Evolutionary conservation across 192 early-diverging fungal genomes (phyloP).

Genomic region (Coemansia pectinata): DNA sequence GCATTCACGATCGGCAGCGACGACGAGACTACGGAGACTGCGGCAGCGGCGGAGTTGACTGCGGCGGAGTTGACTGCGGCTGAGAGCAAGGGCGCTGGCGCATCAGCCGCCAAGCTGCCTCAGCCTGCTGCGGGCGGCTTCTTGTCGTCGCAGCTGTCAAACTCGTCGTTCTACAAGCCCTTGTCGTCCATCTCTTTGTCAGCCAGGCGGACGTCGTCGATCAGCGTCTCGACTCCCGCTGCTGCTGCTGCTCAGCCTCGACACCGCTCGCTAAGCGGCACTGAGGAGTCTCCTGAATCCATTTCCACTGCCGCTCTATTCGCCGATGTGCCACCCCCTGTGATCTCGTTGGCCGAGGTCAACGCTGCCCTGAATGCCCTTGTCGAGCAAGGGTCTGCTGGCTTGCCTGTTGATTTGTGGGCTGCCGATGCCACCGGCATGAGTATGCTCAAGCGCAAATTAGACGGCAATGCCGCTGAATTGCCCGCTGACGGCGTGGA

Average conservation of each 20-base stretch:
- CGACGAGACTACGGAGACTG: not conserved
- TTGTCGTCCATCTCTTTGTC: conserved; percentile 46
- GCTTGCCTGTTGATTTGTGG: not conserved
- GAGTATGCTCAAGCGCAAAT: conserved; percentile 20
- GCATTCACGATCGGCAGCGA: not conserved
- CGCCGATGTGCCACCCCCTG: not conserved
- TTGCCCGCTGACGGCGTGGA: not conserved
- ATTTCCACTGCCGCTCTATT: not conserved
- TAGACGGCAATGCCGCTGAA: not conserved
- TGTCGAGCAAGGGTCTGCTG: conserved; percentile 6
- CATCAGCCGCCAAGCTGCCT: not conserved
- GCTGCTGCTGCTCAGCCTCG: not conserved
- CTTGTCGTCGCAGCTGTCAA: conserved; percentile 47
- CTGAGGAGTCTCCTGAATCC: not conserved
- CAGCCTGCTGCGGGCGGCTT: conserved; percentile 1
- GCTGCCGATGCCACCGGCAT: not conserved
- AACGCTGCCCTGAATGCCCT: conserved; percentile 30
- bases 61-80: not conserved
- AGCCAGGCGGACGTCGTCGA: conserved; percentile 6
- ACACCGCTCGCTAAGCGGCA: not conserved
- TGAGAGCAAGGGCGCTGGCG: not conserved
- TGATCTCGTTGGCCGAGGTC: conserved; percentile 38
- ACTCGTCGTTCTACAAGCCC: conserved; percentile 56
- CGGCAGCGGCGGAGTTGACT: not conserved
- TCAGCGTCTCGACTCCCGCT: not conserved